Percentiles rank a stretch among this genome's conserved stretches.
Conservation (phyloP, 192 early-diverging fungal genomes). For the Ramicandelaber brevisporus region DNA sequence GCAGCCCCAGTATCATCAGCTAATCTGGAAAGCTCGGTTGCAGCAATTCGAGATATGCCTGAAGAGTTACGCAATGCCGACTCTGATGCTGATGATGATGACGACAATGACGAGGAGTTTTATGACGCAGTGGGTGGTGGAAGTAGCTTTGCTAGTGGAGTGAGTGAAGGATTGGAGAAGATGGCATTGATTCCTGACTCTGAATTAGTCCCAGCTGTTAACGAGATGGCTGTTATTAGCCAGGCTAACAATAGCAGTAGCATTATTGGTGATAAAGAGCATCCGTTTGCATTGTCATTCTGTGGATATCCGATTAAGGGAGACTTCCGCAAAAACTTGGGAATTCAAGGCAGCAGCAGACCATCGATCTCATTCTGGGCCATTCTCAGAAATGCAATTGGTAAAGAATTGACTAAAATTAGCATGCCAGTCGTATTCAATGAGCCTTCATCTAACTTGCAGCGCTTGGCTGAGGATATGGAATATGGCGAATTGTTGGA, state of each 20-base stretch:
- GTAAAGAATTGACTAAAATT: conserved; percentile 62
- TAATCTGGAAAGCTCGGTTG: too few relatives aligned
- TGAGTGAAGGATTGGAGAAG: too few relatives aligned
- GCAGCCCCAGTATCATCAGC: too few relatives aligned
- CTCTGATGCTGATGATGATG: conserved; percentile 6
- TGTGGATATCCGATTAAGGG: conserved; percentile 9
- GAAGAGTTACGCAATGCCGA: too few relatives aligned
- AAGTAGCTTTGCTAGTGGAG: too few relatives aligned
- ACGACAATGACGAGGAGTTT: conserved; percentile 30
- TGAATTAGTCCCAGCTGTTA: conserved; percentile 6
- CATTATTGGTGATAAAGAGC: too few relatives aligned
- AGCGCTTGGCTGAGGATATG: conserved; percentile 65
- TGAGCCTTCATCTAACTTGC: conserved; percentile 64
- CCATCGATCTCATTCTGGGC: conserved; percentile 63
- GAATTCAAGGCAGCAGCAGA: conserved; percentile 12
- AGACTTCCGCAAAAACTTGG: conserved; percentile 16
- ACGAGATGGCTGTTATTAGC: background rate
- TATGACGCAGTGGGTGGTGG: conserved; percentile 29
- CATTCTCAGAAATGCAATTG: conserved; percentile 67
- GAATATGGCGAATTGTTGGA: conserved; percentile 67
- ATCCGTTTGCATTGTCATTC: too few relatives aligned
- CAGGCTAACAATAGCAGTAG: background rate
- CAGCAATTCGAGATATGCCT: too few relatives aligned
- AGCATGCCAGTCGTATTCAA: conserved; percentile 76
- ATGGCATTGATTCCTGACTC: too few relatives aligned